These are phyloP conservation scores for Neofusicoccum laricinum DNA, from an alignment of 2,329 filamentous ascomycete species.

Conservation along the genomic window DNA sequence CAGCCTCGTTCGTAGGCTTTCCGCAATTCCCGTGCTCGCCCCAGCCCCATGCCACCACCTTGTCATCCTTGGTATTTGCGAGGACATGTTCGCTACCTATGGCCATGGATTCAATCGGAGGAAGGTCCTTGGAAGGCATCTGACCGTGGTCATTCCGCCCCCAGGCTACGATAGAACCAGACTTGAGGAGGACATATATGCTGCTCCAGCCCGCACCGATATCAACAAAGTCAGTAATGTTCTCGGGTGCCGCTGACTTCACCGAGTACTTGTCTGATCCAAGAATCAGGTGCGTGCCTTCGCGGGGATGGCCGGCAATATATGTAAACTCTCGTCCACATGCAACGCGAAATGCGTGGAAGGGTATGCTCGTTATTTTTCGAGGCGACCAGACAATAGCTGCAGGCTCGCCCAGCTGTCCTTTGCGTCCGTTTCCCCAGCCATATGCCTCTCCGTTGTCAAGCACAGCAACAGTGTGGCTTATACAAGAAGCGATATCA, in stretches of 20 bases:
- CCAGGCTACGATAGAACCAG: constrained; percentile 67
- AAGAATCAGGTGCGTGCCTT: constrained; percentile 63
- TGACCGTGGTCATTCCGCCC: constrained; percentile 85
- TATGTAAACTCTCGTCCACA: constrained; percentile 88
- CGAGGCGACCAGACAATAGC: constrained; percentile 26
- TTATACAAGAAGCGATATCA: constrained; percentile 70
- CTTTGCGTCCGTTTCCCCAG: constrained; percentile 85
- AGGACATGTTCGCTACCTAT: constrained; percentile 90
- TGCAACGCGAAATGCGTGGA: constrained; percentile 63
- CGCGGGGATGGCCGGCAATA: constrained; percentile 54
- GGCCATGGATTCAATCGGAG: constrained; percentile 61
- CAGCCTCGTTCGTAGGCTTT: constrained; percentile 54
- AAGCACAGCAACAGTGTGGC: constrained; percentile 72
- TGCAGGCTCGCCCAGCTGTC: constrained; percentile 67
- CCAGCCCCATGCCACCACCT: constrained; percentile 89
- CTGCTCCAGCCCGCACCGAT: constrained; percentile 80
- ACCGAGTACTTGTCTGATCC: constrained; percentile 75
- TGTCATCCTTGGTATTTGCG: constrained; percentile 61
- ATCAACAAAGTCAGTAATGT: constrained; percentile 60
- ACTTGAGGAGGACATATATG: constrained; percentile 65
- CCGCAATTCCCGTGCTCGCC: constrained; percentile 98
- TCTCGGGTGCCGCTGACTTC: constrained; percentile 54
- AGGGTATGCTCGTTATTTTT: constrained; percentile 49
- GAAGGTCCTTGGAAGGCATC: constrained; percentile 62
- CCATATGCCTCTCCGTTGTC: constrained; percentile 76